Conservation (phyloP, 2,329 filamentous ascomycete genomes). For the Diaporthe ampelina region DNA sequence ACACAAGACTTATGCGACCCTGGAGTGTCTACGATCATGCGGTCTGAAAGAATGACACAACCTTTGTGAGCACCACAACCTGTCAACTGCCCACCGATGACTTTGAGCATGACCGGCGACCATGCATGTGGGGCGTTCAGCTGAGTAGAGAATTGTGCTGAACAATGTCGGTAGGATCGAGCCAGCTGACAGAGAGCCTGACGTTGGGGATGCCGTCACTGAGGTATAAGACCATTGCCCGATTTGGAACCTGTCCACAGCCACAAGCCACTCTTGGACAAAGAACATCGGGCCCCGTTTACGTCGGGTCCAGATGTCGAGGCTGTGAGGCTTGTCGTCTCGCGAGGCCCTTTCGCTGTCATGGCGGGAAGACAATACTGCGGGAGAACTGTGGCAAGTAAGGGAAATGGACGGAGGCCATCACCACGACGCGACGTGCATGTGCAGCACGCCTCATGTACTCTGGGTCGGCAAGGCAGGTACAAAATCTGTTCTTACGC, state of each 20-base stretch:
- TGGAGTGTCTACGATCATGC: too few relatives aligned
- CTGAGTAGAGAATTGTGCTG: background rate
- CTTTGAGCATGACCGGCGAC: too few relatives aligned
- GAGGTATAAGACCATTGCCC: too few relatives aligned
- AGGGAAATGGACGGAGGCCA: background rate
- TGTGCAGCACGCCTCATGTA: background rate
- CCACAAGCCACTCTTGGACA: too few relatives aligned
- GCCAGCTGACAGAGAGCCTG: background rate
- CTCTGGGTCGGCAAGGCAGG: background rate
- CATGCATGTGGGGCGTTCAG: background rate
- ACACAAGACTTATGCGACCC: background rate
- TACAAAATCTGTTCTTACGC: background rate
- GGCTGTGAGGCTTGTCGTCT: background rate
- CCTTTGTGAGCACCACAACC: background rate
- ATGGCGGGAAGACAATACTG: too few relatives aligned
- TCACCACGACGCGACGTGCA: background rate
- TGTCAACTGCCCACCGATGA: too few relatives aligned
- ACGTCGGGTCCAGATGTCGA: background rate
- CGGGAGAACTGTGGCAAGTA: background rate
- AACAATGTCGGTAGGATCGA: background rate
- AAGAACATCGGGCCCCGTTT: background rate
- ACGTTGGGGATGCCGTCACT: background rate
- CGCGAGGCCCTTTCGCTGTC: too few relatives aligned
- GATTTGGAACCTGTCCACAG: background rate
- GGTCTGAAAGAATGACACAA: background rate